Base-by-base conservation (phyloP, 306 rosid species). In the Leucaena leucocephala region DNA sequence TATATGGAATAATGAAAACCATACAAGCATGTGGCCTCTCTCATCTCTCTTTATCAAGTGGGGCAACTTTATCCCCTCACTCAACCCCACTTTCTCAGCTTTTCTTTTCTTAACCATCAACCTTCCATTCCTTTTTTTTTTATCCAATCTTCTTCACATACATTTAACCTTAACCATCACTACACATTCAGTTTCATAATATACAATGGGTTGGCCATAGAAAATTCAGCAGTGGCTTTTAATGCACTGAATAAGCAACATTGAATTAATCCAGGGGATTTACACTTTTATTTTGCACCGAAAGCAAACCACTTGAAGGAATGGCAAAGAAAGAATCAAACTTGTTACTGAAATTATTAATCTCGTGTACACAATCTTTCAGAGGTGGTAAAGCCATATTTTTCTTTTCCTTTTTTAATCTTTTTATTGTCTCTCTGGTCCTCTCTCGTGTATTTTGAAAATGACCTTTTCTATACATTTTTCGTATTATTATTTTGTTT, bases 31-130 rank as follows among this genome's bases (percentile, higher is more conserved):
- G 88, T 87, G 91, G 75, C 79, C 59, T 3, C 81, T 72, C 75
- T 27, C 86, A 79, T 86, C 91, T 50, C 77, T 78, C 91, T 78
- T 67, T 78, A 36, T 90, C 94, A 81, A 78, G 90, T 82, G 88
- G 91, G 83, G 80, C 78, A 71, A 69, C 83, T 77, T 76, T 79
- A 76, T 80, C 85, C 81, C 87, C 90, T 78, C 78, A 83, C 75
- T 40, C 62, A 52, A 59, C 84, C 84, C 87, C 88, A 78, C 87
- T n/a, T 42, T 72, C 81, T 80, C 82, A 58, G 5, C 27, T 21
- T 73, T 68, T 55, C 59, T 76, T 81, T 79, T 35, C 71, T 61
- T 78, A 72, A 73, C 52, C 85, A 4, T 39, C 75, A 38, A 43
- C n/a, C n/a, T 42, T 74, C 59, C 64, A 5, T 61, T 52, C 43